A percentile compares a stretch with the other conserved stretches of the same genome.
phyloP scores from a whole-genome alignment of 306 rosid genomes.

The Abrus precatorius region DNA sequence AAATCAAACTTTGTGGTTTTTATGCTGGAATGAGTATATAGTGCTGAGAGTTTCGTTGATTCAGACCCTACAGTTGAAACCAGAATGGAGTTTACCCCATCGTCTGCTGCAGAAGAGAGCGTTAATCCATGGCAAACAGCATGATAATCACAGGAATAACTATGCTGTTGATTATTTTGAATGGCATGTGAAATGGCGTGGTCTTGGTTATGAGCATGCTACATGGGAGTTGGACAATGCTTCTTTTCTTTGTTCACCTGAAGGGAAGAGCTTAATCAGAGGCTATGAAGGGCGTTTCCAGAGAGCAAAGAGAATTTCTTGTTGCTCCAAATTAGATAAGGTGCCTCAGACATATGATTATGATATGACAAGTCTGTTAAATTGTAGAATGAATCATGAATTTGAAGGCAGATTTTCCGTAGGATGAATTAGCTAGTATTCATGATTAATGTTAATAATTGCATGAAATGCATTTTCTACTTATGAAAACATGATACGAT shows the following conservation, averaged over 20 bases:
- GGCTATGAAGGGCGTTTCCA: slow-evolving; percentile 61
- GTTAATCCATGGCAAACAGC: slow-evolving; percentile 47
- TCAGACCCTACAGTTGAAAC: slow-evolving; percentile 59
- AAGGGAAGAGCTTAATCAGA: slow-evolving; percentile 60
- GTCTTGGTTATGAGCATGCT: slow-evolving; percentile 69
- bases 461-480: not conserved
- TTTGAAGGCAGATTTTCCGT: not conserved
- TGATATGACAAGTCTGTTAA: not conserved
- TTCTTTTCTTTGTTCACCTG: slow-evolving; percentile 56
- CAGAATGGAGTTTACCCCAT: slow-evolving; percentile 72
- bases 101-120: slow-evolving; percentile 70
- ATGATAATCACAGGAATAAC: slow-evolving; percentile 32
- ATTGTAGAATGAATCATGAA: not conserved
- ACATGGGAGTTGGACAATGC: slow-evolving; percentile 80
- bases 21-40: slow-evolving; percentile 19
- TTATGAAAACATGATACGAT: not conserved
- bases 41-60: slow-evolving; percentile 33
- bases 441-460: slow-evolving; percentile 16
- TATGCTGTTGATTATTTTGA: slow-evolving; percentile 52
- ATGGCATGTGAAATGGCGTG: slow-evolving; percentile 84
- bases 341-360: slow-evolving; percentile 23
- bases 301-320: slow-evolving; percentile 53
- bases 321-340: slow-evolving; percentile 52
- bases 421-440: not conserved
- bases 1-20: slow-evolving; percentile 30